Percentiles rank a stretch among this genome's conserved stretches.
These are phyloP conservation scores for Escovopsis weberi DNA, from an alignment of 2,329 filamentous ascomycete species.

Conservation along the genomic window DNA sequence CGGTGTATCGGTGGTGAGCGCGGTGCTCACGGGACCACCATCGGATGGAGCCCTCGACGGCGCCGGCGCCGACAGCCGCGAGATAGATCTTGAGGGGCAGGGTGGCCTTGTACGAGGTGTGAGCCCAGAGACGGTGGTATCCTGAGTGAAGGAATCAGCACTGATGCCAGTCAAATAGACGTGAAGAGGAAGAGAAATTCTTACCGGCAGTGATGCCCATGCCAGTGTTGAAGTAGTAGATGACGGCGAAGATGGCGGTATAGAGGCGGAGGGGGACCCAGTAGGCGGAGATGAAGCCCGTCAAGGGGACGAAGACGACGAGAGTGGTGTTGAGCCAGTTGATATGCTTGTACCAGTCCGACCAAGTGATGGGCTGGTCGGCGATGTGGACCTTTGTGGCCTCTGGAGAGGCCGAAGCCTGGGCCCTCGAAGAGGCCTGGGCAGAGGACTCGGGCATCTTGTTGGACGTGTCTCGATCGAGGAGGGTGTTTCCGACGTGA, in stretches of 20 bases:
- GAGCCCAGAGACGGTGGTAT: conserved; percentile 65
- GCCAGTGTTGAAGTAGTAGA: conserved; percentile 75
- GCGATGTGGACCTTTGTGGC: conserved; percentile 75
- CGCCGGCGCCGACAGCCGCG: conserved; percentile 66
- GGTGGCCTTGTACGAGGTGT: conserved; percentile 67
- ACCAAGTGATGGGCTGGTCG: conserved; percentile 62
- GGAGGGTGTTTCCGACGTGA: background rate
- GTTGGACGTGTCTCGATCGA: background rate
- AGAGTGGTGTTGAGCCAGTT: conserved; percentile 84
- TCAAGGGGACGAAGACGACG: conserved; percentile 63
- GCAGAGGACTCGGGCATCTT: conserved; percentile 24
- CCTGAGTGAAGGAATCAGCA: conserved; percentile 7
- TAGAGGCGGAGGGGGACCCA: conserved; percentile 63
- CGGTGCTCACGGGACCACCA: conserved; percentile 85
- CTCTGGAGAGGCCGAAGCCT: conserved; percentile 32
- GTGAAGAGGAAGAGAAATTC: conserved; percentile 11
- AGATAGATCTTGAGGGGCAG: conserved; percentile 69
- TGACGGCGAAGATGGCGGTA: conserved; percentile 57
- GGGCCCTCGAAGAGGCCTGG: conserved; percentile 18
- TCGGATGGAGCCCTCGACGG: conserved; percentile 71
- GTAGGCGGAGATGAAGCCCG: conserved; percentile 58
- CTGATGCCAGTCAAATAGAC: background rate
- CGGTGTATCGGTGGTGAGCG: conserved; percentile 82
- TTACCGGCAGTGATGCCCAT: conserved; percentile 65
- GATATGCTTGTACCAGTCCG: conserved; percentile 84